These are phyloP conservation scores for Scutellaria baicalensis DNA, from an alignment of 257 asterid species.

Conservation along the genomic window DNA sequence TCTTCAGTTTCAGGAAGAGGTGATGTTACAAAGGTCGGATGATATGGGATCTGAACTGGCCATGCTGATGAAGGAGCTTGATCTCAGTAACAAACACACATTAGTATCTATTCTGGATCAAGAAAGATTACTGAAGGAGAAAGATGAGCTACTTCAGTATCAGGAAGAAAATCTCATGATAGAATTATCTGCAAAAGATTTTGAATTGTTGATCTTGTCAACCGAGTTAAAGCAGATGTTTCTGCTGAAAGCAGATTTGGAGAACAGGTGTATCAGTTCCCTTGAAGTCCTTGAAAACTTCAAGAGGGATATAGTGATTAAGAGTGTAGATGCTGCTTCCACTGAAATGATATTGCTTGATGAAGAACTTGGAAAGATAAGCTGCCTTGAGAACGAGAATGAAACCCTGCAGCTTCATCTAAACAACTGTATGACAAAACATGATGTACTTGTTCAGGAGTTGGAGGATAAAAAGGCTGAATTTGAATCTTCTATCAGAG, in stretches of 20 bases:
- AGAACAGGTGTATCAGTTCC: slow-evolving; percentile 23
- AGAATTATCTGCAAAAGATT: slow-evolving; percentile 51
- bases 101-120: slow-evolving; percentile 51
- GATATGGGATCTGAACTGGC: slow-evolving; percentile 74
- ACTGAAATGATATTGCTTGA: slow-evolving; percentile 49
- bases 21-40: slow-evolving; percentile 72
- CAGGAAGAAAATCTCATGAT: slow-evolving; percentile 50
- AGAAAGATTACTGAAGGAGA: slow-evolving; percentile 54
- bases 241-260: slow-evolving; percentile 31
- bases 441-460: no score
- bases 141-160: slow-evolving; percentile 36
- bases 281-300: slow-evolving; percentile 43
- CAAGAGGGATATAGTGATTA: slow-evolving; percentile 43
- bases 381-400: slow-evolving; percentile 52
- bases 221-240: slow-evolving; percentile 47
- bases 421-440: no score
- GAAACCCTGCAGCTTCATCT: no score
- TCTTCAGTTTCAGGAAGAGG: slow-evolving; percentile 71
- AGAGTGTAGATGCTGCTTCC: slow-evolving; percentile 48
- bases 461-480: no score
- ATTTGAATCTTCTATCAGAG: slow-evolving; percentile 25
- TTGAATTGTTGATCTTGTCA: slow-evolving; percentile 48
- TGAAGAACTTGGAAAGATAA: slow-evolving; percentile 52
- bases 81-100: slow-evolving; percentile 45
- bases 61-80: slow-evolving; percentile 61